phyloP scores from a whole-genome alignment of 1,284 basidiomycete genomes.

The Leccinum laetum region DNA sequence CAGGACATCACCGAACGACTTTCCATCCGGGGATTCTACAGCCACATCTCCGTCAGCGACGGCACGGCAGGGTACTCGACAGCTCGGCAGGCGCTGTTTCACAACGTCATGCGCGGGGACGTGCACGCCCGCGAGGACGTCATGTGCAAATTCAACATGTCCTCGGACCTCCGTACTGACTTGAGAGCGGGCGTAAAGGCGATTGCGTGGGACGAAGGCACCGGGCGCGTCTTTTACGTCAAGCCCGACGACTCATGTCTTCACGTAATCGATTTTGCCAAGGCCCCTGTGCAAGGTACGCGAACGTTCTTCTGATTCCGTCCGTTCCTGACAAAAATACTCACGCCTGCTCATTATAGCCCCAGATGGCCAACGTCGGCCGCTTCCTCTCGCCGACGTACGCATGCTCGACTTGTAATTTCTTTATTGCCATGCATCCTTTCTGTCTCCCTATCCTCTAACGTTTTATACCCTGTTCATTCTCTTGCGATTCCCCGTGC shows the following conservation, averaged over 20 bases:
- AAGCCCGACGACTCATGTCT: conserved; percentile 28
- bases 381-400: conserved; percentile 30
- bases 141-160: conserved; percentile 26
- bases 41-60: conserved; percentile 23
- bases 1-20: conserved; percentile 36
- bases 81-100: conserved; percentile 19
- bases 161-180: conserved; percentile 17
- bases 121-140: conserved; percentile 17
- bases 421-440: not conserved
- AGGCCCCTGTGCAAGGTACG: conserved; percentile 37
- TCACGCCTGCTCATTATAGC: conserved; percentile 15
- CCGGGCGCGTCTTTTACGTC: conserved; percentile 40
- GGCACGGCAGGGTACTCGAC: conserved; percentile 16
- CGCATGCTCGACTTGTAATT: conserved; percentile 35
- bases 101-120: conserved; percentile 19
- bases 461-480: not conserved
- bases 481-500: not conserved
- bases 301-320: not conserved
- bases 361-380: conserved; percentile 29
- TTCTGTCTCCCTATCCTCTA: not conserved
- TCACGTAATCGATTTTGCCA: conserved; percentile 40
- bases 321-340: not conserved
- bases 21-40: conserved; percentile 36
- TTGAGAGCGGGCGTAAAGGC: conserved; percentile 28
- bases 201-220: conserved; percentile 45